phyloP scores from a whole-genome alignment of 2,329 filamentous ascomycete genomes.

The Colletotrichum theobromicola region DNA sequence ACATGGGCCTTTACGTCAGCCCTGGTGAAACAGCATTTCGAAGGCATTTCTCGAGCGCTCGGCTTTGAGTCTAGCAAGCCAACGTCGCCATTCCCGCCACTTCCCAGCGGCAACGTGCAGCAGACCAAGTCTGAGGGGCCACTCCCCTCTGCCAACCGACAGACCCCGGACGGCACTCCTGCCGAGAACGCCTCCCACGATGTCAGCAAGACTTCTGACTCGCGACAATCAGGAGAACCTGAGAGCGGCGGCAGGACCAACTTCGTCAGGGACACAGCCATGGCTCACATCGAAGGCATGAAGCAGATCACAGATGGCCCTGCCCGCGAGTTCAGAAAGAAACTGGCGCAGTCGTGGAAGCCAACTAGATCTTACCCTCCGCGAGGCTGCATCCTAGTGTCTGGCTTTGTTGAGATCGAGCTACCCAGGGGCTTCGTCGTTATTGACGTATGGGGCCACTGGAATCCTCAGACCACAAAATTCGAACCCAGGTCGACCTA shows the following conservation, averaged over 20 bases:
- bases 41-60: conserved; percentile 48
- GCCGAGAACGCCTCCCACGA: conserved; percentile 7
- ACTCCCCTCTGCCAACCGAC: conserved; percentile 10
- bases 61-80: conserved; percentile 40
- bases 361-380: conserved; percentile 47
- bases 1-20: conserved; percentile 57
- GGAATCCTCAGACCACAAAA: conserved; percentile 58
- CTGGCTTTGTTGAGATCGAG: conserved; percentile 59
- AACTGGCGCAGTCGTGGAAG: conserved; percentile 47
- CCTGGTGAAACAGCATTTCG: conserved; percentile 49
- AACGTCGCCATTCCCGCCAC: background rate
- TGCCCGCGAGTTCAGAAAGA: conserved; percentile 18
- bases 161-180: conserved; percentile 20
- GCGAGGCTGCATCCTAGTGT: conserved; percentile 56
- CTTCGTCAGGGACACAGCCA: conserved; percentile 22
- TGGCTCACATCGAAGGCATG: conserved; percentile 20
- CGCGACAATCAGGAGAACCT: background rate
- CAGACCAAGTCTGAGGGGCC: conserved; percentile 4
- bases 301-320: conserved; percentile 20
- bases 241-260: conserved; percentile 22
- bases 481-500: conserved; percentile 33
- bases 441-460: conserved; percentile 58
- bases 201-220: conserved; percentile 9
- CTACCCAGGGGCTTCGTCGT: conserved; percentile 50
- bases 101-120: background rate